These are phyloP conservation scores for Oryza glumipatula DNA, from an alignment of 176 grass and related monocot genomes.

Conservation along the genomic window DNA sequence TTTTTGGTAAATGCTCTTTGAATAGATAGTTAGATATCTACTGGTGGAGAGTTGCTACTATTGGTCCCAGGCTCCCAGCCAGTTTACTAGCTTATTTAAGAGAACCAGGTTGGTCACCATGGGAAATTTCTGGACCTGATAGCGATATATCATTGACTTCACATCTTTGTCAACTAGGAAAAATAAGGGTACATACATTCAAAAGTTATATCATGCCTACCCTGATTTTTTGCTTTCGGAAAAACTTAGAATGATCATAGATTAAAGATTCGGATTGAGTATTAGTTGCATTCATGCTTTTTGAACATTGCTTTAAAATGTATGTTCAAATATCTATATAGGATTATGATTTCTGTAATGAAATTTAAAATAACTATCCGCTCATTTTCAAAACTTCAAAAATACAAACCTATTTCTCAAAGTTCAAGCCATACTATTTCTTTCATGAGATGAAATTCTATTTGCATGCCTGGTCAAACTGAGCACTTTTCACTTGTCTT, in stretches of 20 bases:
- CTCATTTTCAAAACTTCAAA: not conserved
- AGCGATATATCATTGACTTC: not conserved
- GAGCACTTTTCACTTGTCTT: not conserved
- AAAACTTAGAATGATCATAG: not conserved
- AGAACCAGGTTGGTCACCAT: not conserved
- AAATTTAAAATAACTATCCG: not conserved
- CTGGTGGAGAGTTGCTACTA: not conserved
- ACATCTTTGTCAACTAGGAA: not conserved
- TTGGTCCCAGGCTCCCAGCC: not conserved
- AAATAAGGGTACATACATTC: not conserved
- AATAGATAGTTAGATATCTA: not conserved
- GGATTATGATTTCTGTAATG: not conserved
- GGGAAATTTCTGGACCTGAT: not conserved
- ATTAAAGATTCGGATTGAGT: not conserved
- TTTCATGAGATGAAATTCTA: not conserved
- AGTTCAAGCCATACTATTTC: not conserved
- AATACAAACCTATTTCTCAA: not conserved
- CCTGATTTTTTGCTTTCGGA: not conserved
- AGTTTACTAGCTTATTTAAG: slow-evolving; percentile 1
- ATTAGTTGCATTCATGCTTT: not conserved
- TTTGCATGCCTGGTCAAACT: not conserved
- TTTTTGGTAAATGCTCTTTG: not conserved
- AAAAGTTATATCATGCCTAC: not conserved
- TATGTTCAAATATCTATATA: not conserved
- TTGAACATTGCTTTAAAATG: not conserved